Base-by-base conservation (phyloP, 495 filamentous ascomycete species). In the Daldinia vernicosa region DNA sequence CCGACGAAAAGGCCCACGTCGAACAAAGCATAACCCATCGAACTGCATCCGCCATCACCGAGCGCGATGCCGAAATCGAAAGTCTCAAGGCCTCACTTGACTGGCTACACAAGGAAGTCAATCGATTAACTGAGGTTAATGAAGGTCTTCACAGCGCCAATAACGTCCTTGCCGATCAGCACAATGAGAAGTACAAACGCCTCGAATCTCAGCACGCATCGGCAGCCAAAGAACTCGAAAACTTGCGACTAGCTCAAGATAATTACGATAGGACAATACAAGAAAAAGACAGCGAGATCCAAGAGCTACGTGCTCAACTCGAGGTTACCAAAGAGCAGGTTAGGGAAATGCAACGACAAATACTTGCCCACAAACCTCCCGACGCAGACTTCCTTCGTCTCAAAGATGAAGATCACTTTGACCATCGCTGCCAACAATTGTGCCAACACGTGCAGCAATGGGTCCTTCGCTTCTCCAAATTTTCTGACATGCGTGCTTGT, bases 381-480 rank as follows among this genome's bases (percentile, higher is more conserved):
- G 88, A 90, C 63, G 88, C 90, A 72, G 87, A 90, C 57, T 94
- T 96, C 76, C 89, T 98, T 67, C 87, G 87, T 55, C 83, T 93
- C 54, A 88, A 89, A 71, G 95, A 98, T 75, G 92, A 96, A 71
- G 93, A 97, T 77, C 94, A 97, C 82, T 98, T 99, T 75, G 92
- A 95, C 70, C 88, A 87, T 74, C 92, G 93, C n/a, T 98, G 95
- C 80, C 92, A 97, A 75, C 89, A 94, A 76, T 88, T 99, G 15
- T 98, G 93, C 77, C 90, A 92, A 71, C 93, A 97, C 72, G 93
- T 97, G 15, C 94, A 97, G 75, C 92, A 95, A 81, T 99, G 94
- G 93, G 92, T 98, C 33, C 83, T 97, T 66, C 92, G 94, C 75
- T 99, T 98, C 83, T 97, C 93, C 62, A 97, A 97, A 75, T 92